Conservation (phyloP, 768 basidiomycete genomes). For the Naganishia vishniacii region DNA sequence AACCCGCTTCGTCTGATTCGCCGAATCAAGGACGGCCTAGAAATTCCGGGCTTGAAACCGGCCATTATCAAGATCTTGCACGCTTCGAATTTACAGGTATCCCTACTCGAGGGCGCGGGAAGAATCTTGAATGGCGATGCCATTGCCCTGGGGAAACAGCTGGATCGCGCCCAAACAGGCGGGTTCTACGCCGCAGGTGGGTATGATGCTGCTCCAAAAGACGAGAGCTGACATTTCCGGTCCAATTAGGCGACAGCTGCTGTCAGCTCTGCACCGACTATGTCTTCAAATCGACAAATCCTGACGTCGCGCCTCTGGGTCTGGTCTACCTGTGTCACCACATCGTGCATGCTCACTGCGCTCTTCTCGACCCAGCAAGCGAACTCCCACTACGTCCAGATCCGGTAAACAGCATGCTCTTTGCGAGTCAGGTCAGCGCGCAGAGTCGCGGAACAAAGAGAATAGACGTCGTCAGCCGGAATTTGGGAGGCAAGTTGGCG, state of each 20-base stretch:
- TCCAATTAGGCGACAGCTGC: conserved; percentile 55
- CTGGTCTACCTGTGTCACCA: conserved; percentile 83
- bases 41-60: conserved; percentile 89
- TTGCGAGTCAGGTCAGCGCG: conserved; percentile 50
- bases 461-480: conserved; percentile 25
- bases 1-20: conserved; percentile 89
- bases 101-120: conserved; percentile 85
- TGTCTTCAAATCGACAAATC: conserved; percentile 45
- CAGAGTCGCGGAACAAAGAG: conserved; percentile 51
- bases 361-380: conserved; percentile 58
- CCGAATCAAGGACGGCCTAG: conserved; percentile 89
- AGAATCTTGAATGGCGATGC: conserved; percentile 79
- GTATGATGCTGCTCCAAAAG: conserved; percentile 36
- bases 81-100: conserved; percentile 81
- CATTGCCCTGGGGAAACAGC: conserved; percentile 60
- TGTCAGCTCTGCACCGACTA: conserved; percentile 65
- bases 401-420: conserved; percentile 52
- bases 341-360: conserved; percentile 73
- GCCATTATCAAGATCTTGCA: conserved; percentile 95
- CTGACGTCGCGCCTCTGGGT: conserved; percentile 53
- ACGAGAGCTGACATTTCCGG: neutral
- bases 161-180: conserved; percentile 70
- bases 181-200: conserved; percentile 73
- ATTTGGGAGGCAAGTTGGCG: conserved; percentile 64
- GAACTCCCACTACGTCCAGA: conserved; percentile 62